Base-by-base conservation (phyloP, 164 flowering plant genomes). In the Taxillus chinensis region DNA sequence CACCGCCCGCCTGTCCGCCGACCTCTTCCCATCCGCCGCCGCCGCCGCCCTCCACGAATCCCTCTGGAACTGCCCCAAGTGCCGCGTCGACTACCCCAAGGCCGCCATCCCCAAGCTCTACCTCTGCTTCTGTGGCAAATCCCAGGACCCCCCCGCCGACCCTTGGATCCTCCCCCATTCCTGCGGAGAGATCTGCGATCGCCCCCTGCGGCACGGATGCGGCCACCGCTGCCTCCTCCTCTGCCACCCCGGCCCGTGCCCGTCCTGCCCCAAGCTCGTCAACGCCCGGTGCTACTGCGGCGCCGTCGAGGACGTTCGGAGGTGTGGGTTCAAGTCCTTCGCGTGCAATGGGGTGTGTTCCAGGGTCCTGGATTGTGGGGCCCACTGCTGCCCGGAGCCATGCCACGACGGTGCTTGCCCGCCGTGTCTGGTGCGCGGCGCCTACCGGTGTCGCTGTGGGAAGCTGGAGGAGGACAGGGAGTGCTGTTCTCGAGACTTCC, bases 111-210 rank as follows among this genome's bases (percentile, higher is more conserved):
- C 98, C 1, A 78, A 71, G 52, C 2, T 37, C 6, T 92, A 89
- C 58, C 12, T 73, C 15, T 92, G 98, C 63, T 92, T 80, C 67
- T 92, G 98, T 43, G 96, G 98, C 0, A 86, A 90, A 72, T 43
- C 77, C 7, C 78, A 86, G 50, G 67, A 90, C 62, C 98, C 98
- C 0, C 68, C 74, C 0, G 71, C 67, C 41, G 98, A 92, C 68
- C 98, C 98, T 0, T 92, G 98, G 98, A 70, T 90, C 14, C 71
- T 92, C 16, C 93, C 98, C 5, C 98, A 92, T 73, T 87, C 98
- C 0, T 92, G 98, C 46, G 96, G 96, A 9, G 96, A 89, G 55
- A 55, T 90, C 27, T 92, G 98, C 46, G 75, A 74, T n/a, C 67
- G 93, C 3, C 73, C 82, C 0, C 74, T 92, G 73, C 70, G 57